A percentile compares a stretch with the other conserved stretches of the same genome.
Conservation (phyloP, 1,284 basidiomycete genomes). For the Cerioporus squamosus region DNA sequence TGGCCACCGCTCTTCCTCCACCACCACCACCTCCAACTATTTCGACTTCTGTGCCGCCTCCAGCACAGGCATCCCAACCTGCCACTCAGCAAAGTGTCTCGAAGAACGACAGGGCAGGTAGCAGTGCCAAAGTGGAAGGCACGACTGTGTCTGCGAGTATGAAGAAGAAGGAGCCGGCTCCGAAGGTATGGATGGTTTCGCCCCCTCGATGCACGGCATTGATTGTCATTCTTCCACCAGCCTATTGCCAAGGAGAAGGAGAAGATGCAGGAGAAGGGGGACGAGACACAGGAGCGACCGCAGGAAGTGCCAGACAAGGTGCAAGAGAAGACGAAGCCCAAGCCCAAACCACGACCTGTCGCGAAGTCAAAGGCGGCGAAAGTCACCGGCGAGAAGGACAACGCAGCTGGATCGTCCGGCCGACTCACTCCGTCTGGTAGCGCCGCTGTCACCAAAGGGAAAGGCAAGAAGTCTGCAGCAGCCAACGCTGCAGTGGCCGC, state of each 20-base stretch:
- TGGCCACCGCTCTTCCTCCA: background rate
- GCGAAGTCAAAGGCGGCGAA: slow-evolving; percentile 39
- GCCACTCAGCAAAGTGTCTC: background rate
- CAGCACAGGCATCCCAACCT: slow-evolving; percentile 6
- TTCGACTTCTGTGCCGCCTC: slow-evolving; percentile 54
- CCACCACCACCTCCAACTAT: background rate
- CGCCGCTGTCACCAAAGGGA: slow-evolving; percentile 26
- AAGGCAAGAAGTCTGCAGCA: slow-evolving; percentile 35
- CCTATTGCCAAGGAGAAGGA: slow-evolving; percentile 19
- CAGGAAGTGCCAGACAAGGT: background rate
- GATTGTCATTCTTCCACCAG: background rate
- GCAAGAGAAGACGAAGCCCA: slow-evolving; percentile 44
- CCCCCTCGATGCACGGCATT: background rate
- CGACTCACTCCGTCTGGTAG: slow-evolving; percentile 26
- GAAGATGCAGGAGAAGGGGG: background rate
- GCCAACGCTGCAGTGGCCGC: slow-evolving; percentile 15
- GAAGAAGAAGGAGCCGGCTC: slow-evolving; percentile 50
- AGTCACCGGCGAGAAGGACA: slow-evolving; percentile 16
- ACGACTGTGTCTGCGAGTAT: slow-evolving; percentile 17
- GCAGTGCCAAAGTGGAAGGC: slow-evolving; percentile 25
- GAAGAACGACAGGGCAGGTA: slow-evolving; percentile 5
- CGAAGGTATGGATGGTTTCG: slow-evolving; percentile 44
- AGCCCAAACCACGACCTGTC: slow-evolving; percentile 44
- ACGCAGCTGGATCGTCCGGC: slow-evolving; percentile 10
- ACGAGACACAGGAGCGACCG: background rate